Evolutionary conservation across 768 basidiomycete genomes (phyloP).

Genomic region (Brasilioporus rufonigricans): DNA sequence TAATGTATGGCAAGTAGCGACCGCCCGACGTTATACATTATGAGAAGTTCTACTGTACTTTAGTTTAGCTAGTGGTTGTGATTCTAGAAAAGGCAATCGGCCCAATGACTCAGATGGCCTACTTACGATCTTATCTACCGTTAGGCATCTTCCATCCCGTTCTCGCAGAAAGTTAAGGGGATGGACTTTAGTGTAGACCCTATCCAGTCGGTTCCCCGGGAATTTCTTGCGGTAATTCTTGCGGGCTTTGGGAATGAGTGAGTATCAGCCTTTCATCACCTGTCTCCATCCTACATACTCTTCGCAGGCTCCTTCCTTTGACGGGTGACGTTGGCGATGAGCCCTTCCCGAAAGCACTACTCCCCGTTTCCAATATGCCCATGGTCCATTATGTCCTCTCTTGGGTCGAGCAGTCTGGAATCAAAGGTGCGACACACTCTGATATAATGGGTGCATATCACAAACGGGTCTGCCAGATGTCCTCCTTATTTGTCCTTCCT

Average conservation of each 20-base stretch:
- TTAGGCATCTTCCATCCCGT: no score
- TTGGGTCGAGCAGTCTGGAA: slow-evolving; percentile 87
- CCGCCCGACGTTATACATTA: no score
- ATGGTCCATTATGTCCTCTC: slow-evolving; percentile 79
- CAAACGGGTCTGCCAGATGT: slow-evolving; percentile 54
- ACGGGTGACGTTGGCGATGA: slow-evolving; percentile 78
- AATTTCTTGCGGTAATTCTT: slow-evolving; percentile 86
- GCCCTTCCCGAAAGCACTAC: slow-evolving; percentile 81
- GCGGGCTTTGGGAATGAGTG: slow-evolving; percentile 94
- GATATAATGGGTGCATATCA: slow-evolving; percentile 5
- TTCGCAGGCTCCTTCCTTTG: slow-evolving; percentile 63
- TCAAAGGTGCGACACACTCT: slow-evolving; percentile 55
- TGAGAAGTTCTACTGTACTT: no score
- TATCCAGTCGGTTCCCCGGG: slow-evolving; percentile 53
- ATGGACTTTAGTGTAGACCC: slow-evolving; percentile 68
- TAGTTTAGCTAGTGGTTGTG: background rate
- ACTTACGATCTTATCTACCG: background rate
- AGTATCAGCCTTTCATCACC: slow-evolving; percentile 21
- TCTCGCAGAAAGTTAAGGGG: background rate
- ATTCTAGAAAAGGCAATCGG: slow-evolving; percentile 23
- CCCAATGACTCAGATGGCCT: slow-evolving; percentile 10
- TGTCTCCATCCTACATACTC: background rate
- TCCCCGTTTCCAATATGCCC: slow-evolving; percentile 86
- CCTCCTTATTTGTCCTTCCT: slow-evolving; percentile 77
- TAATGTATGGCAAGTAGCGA: no score